phyloP scores from a whole-genome alignment of 768 basidiomycete genomes.

The Hericium erinaceus region DNA sequence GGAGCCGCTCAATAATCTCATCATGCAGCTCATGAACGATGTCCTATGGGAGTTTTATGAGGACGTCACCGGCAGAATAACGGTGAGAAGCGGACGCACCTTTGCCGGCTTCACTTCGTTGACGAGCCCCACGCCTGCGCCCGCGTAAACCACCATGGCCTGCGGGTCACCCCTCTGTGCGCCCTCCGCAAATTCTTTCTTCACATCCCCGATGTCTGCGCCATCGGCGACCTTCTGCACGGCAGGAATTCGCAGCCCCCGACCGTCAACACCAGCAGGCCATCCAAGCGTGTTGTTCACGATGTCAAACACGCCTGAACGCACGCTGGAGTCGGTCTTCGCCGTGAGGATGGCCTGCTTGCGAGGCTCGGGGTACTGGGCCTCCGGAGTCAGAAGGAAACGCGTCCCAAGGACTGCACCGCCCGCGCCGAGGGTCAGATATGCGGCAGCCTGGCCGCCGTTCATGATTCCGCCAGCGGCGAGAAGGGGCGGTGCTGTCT shows the following conservation, averaged over 20 bases:
- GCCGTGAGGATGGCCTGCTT: slow-evolving; percentile 26
- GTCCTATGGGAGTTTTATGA: slow-evolving; percentile 10
- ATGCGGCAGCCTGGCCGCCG: slow-evolving; percentile 54
- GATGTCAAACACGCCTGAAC: slow-evolving; percentile 26
- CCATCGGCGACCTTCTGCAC: slow-evolving; percentile 7
- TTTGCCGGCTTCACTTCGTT: slow-evolving; percentile 20
- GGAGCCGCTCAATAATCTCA: slow-evolving; percentile 14
- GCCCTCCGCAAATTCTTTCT: slow-evolving; percentile 16
- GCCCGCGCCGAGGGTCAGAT: slow-evolving; percentile 57
- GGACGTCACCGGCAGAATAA: not conserved
- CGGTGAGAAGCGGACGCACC: slow-evolving; percentile 10
- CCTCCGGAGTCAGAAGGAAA: slow-evolving; percentile 60
- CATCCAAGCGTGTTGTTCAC: slow-evolving; percentile 23
- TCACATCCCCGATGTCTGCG: slow-evolving; percentile 1
- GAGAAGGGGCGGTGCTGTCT: slow-evolving; percentile 43
- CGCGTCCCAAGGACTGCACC: slow-evolving; percentile 71
- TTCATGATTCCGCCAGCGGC: slow-evolving; percentile 69
- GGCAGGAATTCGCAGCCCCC: slow-evolving; percentile 31
- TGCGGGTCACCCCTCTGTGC: slow-evolving; percentile 17
- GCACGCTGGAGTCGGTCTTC: slow-evolving; percentile 17
- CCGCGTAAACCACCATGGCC: slow-evolving; percentile 25
- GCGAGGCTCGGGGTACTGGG: slow-evolving; percentile 26
- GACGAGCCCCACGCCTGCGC: slow-evolving; percentile 24
- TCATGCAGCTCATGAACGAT: slow-evolving; percentile 19
- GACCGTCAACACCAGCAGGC: slow-evolving; percentile 29